Evolutionary conservation across 2,329 filamentous ascomycete genomes (phyloP).

Genomic region (Pseudogymnoascus sp.): DNA sequence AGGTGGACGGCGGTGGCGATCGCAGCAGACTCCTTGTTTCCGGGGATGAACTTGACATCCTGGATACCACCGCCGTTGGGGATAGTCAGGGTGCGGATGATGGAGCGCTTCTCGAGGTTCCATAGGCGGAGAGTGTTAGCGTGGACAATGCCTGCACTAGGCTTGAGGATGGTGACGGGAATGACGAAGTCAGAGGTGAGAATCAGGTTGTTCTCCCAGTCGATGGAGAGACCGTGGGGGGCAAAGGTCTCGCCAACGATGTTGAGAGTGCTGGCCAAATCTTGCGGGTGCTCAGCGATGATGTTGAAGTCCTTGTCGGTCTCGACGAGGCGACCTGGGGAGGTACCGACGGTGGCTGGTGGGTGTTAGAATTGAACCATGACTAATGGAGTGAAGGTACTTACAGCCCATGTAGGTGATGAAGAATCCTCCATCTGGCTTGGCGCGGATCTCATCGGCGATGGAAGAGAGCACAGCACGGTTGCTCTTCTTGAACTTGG

Average conservation of each 20-base stretch:
- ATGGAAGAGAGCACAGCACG: conserved; percentile 52
- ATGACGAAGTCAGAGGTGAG: conserved; percentile 58
- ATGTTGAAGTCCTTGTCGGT: conserved; percentile 53
- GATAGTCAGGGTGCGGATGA: conserved; percentile 54
- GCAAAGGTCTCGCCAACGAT: conserved; percentile 53
- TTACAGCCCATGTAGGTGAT: conserved; percentile 54
- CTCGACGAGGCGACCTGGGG: conserved; percentile 53
- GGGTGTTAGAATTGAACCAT: conserved; percentile 7
- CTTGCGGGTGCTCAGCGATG: conserved; percentile 55
- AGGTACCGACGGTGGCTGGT: conserved; percentile 44
- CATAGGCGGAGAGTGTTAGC: conserved; percentile 55
- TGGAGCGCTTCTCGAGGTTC: conserved; percentile 45
- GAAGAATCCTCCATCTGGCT: conserved; percentile 55
- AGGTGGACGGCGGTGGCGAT: conserved; percentile 53
- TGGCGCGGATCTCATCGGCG: conserved; percentile 55
- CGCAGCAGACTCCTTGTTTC: conserved; percentile 50
- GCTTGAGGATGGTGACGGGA: conserved; percentile 54
- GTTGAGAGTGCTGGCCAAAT: conserved; percentile 46
- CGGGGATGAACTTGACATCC: conserved; percentile 59
- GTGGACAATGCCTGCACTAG: conserved; percentile 44
- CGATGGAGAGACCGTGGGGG: conserved; percentile 52
- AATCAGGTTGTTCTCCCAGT: conserved; percentile 51
- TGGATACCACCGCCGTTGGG: conserved; percentile 53
- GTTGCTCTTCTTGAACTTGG: conserved; percentile 53
- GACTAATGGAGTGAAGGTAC: neutral